Percentiles rank a stretch among this genome's conserved stretches.
phyloP scores from a whole-genome alignment of 2,329 filamentous ascomycete species.

The Epichloe brachyelytri region DNA sequence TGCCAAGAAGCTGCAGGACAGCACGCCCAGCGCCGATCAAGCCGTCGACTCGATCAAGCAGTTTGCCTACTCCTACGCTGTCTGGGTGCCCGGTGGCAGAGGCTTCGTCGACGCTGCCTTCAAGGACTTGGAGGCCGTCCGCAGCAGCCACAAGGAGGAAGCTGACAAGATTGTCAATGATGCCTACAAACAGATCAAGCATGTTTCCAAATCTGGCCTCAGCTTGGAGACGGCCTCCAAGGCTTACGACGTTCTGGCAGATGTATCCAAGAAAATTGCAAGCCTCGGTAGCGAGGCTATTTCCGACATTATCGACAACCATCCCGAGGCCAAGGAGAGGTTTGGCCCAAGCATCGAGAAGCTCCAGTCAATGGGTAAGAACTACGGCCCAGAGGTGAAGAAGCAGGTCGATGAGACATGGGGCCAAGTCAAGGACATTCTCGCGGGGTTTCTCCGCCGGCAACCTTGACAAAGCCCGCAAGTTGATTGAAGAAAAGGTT shows the following conservation, averaged over 20 bases:
- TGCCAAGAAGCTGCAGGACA: slow-evolving; percentile 45
- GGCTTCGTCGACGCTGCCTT: slow-evolving; percentile 57
- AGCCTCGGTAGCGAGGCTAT: slow-evolving; percentile 50
- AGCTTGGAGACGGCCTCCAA: slow-evolving; percentile 49
- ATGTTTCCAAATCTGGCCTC: slow-evolving; percentile 44
- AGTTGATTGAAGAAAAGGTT: slow-evolving; percentile 56
- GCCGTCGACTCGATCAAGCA: slow-evolving; percentile 53
- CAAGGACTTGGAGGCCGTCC: slow-evolving; percentile 55
- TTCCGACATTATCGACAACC: slow-evolving; percentile 56
- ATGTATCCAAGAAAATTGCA: slow-evolving; percentile 45
- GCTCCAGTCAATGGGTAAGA: slow-evolving; percentile 54
- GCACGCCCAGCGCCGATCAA: slow-evolving; percentile 52
- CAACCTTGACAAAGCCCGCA: slow-evolving; percentile 41
- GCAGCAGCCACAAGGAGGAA: slow-evolving; percentile 54
- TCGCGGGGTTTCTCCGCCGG: slow-evolving; percentile 47
- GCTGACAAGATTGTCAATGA: slow-evolving; percentile 56
- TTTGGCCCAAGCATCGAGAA: slow-evolving; percentile 55
- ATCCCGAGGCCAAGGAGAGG: slow-evolving; percentile 60
- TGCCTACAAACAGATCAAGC: slow-evolving; percentile 54
- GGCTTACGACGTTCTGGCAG: slow-evolving; percentile 49
- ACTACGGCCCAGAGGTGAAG: slow-evolving; percentile 64
- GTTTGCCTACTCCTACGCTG: slow-evolving; percentile 55
- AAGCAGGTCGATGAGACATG: slow-evolving; percentile 63
- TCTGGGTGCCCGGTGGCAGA: slow-evolving; percentile 58
- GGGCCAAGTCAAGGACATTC: slow-evolving; percentile 49